phyloP scores from a whole-genome alignment of 179 eudicot species.

The Beta lomatogona region DNA sequence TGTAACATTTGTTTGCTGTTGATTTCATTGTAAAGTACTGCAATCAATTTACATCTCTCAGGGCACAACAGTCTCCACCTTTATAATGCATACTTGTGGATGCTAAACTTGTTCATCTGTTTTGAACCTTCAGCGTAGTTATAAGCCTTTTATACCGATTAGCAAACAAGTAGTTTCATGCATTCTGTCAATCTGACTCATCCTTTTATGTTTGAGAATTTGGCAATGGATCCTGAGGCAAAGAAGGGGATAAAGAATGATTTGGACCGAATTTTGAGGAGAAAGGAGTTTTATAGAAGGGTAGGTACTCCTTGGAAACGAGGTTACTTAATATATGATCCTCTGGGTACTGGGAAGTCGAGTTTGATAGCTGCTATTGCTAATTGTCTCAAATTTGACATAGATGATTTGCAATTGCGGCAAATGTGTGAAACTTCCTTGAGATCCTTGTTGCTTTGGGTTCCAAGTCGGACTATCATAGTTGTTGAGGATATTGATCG shows the following conservation, averaged over 20 bases:
- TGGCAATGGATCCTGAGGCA: neutral
- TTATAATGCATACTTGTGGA: too few species aligned
- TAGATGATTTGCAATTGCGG: neutral
- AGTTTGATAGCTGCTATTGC: slow-evolving; percentile 5
- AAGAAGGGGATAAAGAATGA: neutral
- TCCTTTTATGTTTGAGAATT: neutral
- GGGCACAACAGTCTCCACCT: too few species aligned
- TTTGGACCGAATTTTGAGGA: neutral
- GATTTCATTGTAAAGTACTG: neutral
- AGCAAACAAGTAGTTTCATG: neutral
- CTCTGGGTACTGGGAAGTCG: slow-evolving; percentile 1
- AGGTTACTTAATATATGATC: neutral
- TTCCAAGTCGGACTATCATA: neutral
- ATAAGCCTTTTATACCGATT: too few species aligned
- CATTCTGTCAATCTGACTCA: neutral
- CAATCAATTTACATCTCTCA: too few species aligned
- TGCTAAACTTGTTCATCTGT: too few species aligned
- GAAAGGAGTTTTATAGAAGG: neutral
- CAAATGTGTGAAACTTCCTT: neutral
- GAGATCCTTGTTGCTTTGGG: neutral
- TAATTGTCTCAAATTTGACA: neutral
- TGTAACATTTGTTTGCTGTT: neutral
- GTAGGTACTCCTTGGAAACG: neutral
- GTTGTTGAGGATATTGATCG: neutral
- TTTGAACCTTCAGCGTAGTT: too few species aligned